These are phyloP conservation scores for Cordia subcordata DNA, from an alignment of 257 asterid species.

Conservation along the genomic window DNA sequence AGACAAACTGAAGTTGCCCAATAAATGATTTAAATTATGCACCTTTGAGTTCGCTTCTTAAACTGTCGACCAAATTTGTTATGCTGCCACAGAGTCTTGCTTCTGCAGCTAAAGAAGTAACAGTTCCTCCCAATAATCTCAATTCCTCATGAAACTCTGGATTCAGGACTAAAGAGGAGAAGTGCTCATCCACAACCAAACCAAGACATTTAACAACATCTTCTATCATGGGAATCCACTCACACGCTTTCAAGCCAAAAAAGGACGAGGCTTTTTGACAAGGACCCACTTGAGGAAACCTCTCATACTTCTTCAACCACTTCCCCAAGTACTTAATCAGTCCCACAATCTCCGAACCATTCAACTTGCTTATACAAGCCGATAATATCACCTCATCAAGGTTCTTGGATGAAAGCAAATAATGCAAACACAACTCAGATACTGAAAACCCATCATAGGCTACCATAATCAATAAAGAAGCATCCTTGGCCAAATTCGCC, in stretches of 20 bases:
- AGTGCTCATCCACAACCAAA: slow-evolving; percentile 80
- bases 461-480: slow-evolving; percentile 64
- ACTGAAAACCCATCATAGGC: slow-evolving; percentile 72
- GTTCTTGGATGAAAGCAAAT: slow-evolving; percentile 52
- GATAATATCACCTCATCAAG: slow-evolving; percentile 74
- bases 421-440: slow-evolving; percentile 79
- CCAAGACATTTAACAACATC: slow-evolving; percentile 54
- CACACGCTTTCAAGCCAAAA: slow-evolving; percentile 66
- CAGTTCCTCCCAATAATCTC: slow-evolving; percentile 51
- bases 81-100: slow-evolving; percentile 59
- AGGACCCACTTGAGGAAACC: slow-evolving; percentile 70
- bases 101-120: slow-evolving; percentile 61
- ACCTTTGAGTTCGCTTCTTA: slow-evolving; percentile 39
- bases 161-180: slow-evolving; percentile 70
- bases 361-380: slow-evolving; percentile 75
- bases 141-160: slow-evolving; percentile 58
- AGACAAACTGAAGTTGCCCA: neutral
- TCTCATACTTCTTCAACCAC: slow-evolving; percentile 80
- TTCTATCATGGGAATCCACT: slow-evolving; percentile 76
- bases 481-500: slow-evolving; percentile 44
- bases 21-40: slow-evolving; percentile 12
- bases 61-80: slow-evolving; percentile 47
- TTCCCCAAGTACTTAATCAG: slow-evolving; percentile 66
- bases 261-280: slow-evolving; percentile 55
- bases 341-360: slow-evolving; percentile 59